These are phyloP conservation scores for Penicillium vulpinum DNA, from an alignment of 2,329 filamentous ascomycete species.

Conservation along the genomic window DNA sequence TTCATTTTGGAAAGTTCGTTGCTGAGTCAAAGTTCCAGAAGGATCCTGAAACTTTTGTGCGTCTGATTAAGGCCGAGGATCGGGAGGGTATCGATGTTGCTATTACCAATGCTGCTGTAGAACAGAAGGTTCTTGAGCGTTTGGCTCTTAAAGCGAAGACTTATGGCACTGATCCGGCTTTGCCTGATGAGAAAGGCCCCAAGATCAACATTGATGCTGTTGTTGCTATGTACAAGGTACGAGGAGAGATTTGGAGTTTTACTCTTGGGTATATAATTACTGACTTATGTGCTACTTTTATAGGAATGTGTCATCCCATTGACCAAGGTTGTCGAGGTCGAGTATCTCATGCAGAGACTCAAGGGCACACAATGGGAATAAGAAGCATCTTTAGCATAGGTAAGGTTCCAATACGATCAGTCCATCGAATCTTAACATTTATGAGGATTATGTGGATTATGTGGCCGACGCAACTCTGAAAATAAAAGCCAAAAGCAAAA, in stretches of 20 bases:
- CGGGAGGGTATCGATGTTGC: constrained; percentile 78
- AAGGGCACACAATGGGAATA: constrained; percentile 54
- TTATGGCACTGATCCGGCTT: constrained; percentile 85
- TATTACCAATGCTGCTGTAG: constrained; percentile 86
- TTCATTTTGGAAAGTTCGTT: constrained; percentile 98
- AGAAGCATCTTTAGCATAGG: constrained; percentile 17
- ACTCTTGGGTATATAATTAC: not conserved
- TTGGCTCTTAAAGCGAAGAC: constrained; percentile 86
- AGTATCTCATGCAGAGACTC: constrained; percentile 94
- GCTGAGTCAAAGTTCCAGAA: constrained; percentile 92
- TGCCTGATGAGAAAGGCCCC: constrained; percentile 46
- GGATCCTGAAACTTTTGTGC: constrained; percentile 76
- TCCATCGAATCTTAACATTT: constrained; percentile 11
- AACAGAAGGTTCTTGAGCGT: constrained; percentile 86
- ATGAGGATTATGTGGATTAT: constrained; percentile 12
- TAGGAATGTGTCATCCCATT: constrained; percentile 83
- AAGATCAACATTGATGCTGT: constrained; percentile 95
- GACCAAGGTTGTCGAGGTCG: constrained; percentile 97
- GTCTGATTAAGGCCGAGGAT: constrained; percentile 78
- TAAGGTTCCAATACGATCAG: constrained; percentile 19
- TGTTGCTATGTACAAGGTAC: constrained; percentile 75
- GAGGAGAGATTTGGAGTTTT: constrained; percentile 10
- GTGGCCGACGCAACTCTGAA: not conserved
- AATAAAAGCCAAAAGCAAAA: constrained; percentile 2
- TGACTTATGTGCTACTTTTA: constrained; percentile 1